Evolutionary conservation across 441 rosid genomes (phyloP).

Genomic region (Erodium chrysanthum): DNA sequence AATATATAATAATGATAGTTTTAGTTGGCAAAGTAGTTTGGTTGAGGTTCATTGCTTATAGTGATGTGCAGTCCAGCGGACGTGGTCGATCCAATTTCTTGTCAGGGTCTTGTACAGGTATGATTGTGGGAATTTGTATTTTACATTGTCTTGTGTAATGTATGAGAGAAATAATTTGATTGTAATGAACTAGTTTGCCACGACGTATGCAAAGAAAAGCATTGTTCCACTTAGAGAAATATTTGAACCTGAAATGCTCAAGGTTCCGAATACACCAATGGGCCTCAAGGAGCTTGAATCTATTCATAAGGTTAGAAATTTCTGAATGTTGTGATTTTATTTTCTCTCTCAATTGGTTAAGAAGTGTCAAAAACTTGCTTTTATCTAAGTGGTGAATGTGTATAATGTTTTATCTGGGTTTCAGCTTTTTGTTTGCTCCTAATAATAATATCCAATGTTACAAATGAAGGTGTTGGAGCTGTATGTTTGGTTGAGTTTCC

Average conservation of each 20-base stretch:
- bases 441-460: too few relatives aligned
- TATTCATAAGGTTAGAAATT: constrained; percentile 63
- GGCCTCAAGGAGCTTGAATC: constrained; percentile 82
- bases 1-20: not conserved
- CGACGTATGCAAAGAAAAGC: constrained; percentile 49
- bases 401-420: not conserved
- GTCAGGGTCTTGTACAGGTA: constrained; percentile 82
- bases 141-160: not conserved
- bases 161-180: constrained; percentile 10
- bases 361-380: too few relatives aligned
- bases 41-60: constrained; percentile 12
- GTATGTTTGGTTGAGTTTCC: constrained; percentile 84
- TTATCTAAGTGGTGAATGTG: not conserved
- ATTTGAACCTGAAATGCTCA: constrained; percentile 53
- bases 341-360: too few relatives aligned
- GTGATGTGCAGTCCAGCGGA: constrained; percentile 69
- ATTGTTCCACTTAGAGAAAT: constrained; percentile 70
- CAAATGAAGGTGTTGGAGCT: constrained; percentile 64
- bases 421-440: too few relatives aligned
- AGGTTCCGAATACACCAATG: constrained; percentile 54
- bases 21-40: not conserved
- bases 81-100: constrained; percentile 51
- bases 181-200: constrained; percentile 51
- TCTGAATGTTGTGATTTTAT: not conserved
- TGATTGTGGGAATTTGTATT: constrained; percentile 5